phyloP scores from a whole-genome alignment of 768 basidiomycete species.

The Epithele typhae region DNA sequence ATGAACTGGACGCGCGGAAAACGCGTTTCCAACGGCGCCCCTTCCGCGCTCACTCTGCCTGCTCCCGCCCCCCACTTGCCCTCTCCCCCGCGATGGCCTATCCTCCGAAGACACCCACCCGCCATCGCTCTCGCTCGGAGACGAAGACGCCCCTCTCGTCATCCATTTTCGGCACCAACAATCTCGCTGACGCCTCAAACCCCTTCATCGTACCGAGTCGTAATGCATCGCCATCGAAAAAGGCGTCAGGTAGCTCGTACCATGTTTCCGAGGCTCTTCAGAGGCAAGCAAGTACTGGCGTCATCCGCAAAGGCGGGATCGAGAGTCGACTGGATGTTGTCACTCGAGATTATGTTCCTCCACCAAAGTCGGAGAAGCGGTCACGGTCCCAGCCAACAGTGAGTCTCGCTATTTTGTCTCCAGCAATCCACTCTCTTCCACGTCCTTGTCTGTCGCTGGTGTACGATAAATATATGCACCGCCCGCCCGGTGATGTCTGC shows the following conservation, averaged over 20 bases:
- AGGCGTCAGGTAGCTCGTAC: conserved; percentile 43
- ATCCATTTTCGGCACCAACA: conserved; percentile 20
- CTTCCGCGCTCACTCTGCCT: no score
- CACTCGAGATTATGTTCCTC: conserved; percentile 73
- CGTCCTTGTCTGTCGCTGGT: no score
- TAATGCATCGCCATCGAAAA: conserved; percentile 63
- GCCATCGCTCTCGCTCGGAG: conserved; percentile 44
- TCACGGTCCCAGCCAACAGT: conserved; percentile 71
- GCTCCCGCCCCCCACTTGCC: not conserved
- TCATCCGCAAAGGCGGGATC: conserved; percentile 73
- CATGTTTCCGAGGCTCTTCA: conserved; percentile 50
- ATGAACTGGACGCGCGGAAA: no score
- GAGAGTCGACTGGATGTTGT: conserved; percentile 77
- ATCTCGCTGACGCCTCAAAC: conserved; percentile 43
- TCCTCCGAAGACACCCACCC: conserved; percentile 43
- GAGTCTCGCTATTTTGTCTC: no score
- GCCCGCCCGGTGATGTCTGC: not conserved
- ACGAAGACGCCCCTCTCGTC: conserved; percentile 40
- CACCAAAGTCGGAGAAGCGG: conserved; percentile 59
- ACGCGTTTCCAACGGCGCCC: no score
- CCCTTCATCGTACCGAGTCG: conserved; percentile 51
- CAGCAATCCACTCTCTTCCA: no score
- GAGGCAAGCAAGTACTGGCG: conserved; percentile 59
- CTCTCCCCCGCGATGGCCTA: conserved; percentile 21
- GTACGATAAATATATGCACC: no score